A percentile compares a stretch with the other conserved stretches of the same genome.
Evolutionary conservation across 805 yeast genomes (phyloP).

Genomic region (Brettanomyces nanus): DNA sequence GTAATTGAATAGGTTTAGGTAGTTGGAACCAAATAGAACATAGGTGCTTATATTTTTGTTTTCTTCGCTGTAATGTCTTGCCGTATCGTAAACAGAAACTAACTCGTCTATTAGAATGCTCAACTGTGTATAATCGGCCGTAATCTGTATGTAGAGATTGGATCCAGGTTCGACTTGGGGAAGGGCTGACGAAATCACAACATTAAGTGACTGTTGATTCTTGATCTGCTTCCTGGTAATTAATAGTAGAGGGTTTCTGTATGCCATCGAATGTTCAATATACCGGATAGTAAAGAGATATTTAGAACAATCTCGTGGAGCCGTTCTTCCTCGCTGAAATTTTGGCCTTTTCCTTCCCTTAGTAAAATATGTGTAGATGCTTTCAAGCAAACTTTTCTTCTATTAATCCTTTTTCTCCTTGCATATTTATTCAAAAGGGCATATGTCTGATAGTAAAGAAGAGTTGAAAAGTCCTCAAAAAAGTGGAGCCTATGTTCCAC

Average conservation of each 20-base stretch:
- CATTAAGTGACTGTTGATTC: neutral
- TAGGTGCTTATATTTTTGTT: neutral
- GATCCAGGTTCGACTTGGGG: neutral
- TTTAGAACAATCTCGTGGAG: no score
- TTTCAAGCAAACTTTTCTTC: no score
- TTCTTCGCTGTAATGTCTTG: slow-evolving; percentile 8
- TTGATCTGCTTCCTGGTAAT: neutral
- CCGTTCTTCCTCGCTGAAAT: no score
- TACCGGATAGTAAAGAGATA: no score
- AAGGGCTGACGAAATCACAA: neutral
- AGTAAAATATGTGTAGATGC: no score
- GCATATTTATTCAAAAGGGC: no score
- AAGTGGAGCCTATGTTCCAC: slow-evolving; percentile 47
- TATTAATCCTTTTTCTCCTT: no score
- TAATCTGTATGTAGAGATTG: slow-evolving; percentile 2
- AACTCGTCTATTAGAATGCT: slow-evolving; percentile 4
- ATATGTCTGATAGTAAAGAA: no score
- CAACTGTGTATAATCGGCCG: slow-evolving; percentile 16
- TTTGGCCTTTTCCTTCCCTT: no score
- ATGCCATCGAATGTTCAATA: no score
- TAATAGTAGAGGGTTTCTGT: slow-evolving; percentile 1
- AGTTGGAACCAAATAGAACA: slow-evolving; percentile 10
- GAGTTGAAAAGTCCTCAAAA: slow-evolving; percentile 30
- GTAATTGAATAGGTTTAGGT: neutral
- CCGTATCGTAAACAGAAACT: slow-evolving; percentile 12